A percentile compares a stretch with the other conserved stretches of the same genome.
These are phyloP conservation scores for Leccinum pachyderme DNA, from an alignment of 1,284 basidiomycete species.

Conservation along the genomic window DNA sequence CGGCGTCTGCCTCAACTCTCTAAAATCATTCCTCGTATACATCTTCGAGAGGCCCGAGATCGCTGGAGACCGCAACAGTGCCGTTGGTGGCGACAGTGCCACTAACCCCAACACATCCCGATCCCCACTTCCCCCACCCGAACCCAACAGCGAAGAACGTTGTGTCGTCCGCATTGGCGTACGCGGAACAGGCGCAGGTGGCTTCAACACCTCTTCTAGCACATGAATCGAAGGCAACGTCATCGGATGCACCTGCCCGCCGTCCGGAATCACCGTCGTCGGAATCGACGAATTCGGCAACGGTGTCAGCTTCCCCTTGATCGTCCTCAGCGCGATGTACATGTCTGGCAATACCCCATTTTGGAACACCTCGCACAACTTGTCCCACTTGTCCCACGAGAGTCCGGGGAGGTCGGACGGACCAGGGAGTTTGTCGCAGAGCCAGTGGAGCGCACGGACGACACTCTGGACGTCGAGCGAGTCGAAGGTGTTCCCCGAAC, in stretches of 20 bases:
- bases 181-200: slow-evolving; percentile 22
- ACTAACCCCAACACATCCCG: slow-evolving; percentile 31
- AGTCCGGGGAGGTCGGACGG: slow-evolving; percentile 35
- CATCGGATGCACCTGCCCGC: slow-evolving; percentile 3
- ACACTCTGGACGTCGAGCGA: slow-evolving; percentile 31
- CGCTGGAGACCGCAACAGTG: slow-evolving; percentile 67
- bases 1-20: slow-evolving; percentile 63
- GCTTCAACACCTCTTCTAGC: slow-evolving; percentile 26
- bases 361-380: slow-evolving; percentile 30
- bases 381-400: slow-evolving; percentile 35
- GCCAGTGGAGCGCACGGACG: slow-evolving; percentile 31
- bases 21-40: slow-evolving; percentile 74
- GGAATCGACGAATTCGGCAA: slow-evolving; percentile 28
- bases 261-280: slow-evolving; percentile 29
- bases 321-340: slow-evolving; percentile 26
- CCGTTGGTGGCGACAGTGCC: slow-evolving; percentile 53
- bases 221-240: slow-evolving; percentile 22
- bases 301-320: slow-evolving; percentile 32
- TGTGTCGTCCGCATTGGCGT: slow-evolving; percentile 23
- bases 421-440: slow-evolving; percentile 30
- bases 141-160: slow-evolving; percentile 1
- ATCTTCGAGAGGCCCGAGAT: slow-evolving; percentile 78
- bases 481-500: slow-evolving; percentile 27
- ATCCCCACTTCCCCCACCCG: slow-evolving; percentile 20
- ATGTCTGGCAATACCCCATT: slow-evolving; percentile 28